Conservation (phyloP, 202 grass and related monocot genomes). For the Eragrostis tef region DNA sequence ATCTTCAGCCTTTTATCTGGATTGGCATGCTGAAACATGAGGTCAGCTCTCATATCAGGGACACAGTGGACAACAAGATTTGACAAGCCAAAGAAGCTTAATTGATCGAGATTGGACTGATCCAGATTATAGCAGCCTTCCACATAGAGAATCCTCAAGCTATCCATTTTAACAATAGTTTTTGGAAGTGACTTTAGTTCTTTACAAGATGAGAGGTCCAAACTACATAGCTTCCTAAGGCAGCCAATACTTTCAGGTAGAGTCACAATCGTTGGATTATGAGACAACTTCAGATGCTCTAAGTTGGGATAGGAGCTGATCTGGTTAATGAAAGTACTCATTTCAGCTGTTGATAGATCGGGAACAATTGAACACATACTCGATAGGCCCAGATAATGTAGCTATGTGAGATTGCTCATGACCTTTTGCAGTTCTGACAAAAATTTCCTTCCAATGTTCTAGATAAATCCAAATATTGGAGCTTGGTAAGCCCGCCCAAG, state of each 20-base stretch:
- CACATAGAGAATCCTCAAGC: neutral
- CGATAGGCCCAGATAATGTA: neutral
- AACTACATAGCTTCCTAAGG: neutral
- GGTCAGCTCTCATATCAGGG: neutral
- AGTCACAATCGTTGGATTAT: neutral
- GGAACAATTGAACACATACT: too few species aligned
- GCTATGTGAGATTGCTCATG: neutral
- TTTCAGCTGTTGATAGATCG: too few species aligned
- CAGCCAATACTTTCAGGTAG: neutral
- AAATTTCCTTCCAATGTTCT: too few species aligned
- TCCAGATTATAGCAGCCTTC: neutral
- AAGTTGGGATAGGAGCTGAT: neutral
- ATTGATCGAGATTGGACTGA: neutral
- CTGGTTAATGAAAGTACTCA: too few species aligned
- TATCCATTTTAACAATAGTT: neutral
- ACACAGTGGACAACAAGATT: neutral
- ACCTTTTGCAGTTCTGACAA: neutral
- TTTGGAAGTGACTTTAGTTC: neutral
- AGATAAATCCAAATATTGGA: neutral
- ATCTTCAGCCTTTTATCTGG: neutral
- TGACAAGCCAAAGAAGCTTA: neutral
- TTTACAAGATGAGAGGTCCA: neutral
- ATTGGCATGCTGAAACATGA: neutral
- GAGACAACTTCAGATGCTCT: neutral
- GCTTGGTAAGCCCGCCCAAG: neutral